Base-by-base conservation (phyloP, 345 rosid species). In the Rhizophora apiculata region DNA sequence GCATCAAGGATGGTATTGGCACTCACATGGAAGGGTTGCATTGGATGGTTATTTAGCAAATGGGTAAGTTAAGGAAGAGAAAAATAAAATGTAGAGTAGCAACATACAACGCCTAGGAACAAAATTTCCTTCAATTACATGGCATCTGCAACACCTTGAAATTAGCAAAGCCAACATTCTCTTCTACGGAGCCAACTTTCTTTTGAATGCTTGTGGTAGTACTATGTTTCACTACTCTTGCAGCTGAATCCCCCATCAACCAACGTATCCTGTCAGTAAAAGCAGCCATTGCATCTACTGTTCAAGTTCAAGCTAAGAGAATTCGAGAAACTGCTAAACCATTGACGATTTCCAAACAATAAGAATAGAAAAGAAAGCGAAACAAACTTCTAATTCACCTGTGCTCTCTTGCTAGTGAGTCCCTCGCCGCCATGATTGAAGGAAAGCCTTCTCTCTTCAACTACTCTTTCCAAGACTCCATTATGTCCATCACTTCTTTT, bases 391-490 rank as follows among this genome's bases (percentile, higher is more conserved):
- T 2, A 22, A 21, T 71, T 62, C n/a, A 80, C 85, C 81, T 70
- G 62, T 62, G 58, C 26, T 65, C 70, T 60, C 67, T 74, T 76
- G 71, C n/a, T 63, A 32, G 19, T 62, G 26, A 74, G 59, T n/a
- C 26, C 63, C 13, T 79, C 49, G 49, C 18, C 70, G 5, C 39
- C 62, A 49, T 56, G 59, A 69, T 32, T 54, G 59, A 77, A 78
- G 49, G 29, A 60, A 32, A 71, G 37, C 62, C 31, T 56, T 52
- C 80, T 76, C 70, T 84, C 86, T 63, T 85, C 92, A 62, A 34
- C 77, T 2, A 81, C 81, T 39, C 71, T 78, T 68, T 74, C 79
- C 64, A 82, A 69, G 70, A 68, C 67, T 15, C 56, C 71, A 31
- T 65, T 68, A 64, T 57, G 74, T 21, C 63, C 75, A 27, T 73